Evolutionary conservation across 345 rosid species (phyloP), one percentile per base, ranked within the genome.

Genomic region (Firmiana major): DNA sequence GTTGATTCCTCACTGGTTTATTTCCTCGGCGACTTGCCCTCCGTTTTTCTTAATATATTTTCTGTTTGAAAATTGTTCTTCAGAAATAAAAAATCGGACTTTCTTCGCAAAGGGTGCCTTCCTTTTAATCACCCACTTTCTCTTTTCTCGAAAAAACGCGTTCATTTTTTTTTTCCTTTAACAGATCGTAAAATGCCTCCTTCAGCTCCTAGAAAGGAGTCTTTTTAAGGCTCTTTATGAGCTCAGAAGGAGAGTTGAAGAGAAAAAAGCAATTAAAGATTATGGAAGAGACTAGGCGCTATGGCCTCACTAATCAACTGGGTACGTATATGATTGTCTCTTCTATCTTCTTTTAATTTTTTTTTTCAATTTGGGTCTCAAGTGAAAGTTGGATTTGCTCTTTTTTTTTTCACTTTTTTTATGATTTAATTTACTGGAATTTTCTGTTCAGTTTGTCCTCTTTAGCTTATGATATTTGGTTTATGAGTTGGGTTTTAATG

Each of bases 221-320:
- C 15, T 75, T 45, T 11, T 22, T 66, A 26, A 66, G 42, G 9
- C 9, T 12, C 17, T 63, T 63, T 16, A 46, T 60, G 34, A 16
- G 46, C 58, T 28, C 10, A 43, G 40, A 60, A n/a, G 51, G 21
- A 22, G 62, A 51, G 46, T 71, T 71, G 62, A 34, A 53, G 31
- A 34, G 28, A 65, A 65, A 36, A 40, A 34, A 31, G 4, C 42
- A 70, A 67, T 24, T 54, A 38, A 55, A 64, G 45, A 49, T 48
- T 19, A 87, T 87, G 90, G 84, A 87, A n/a, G 90, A 87, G 34
- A 24, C 83, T 31, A 57, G 85, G 77, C 83, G 83, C 69, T 79
- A 73, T 68, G 81, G 64, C 31, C 77, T 84, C 57, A 85, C 76
- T 55, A 82, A 83, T 72, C 87, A 81, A 34, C 78, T 85, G 49